Conservation (phyloP, 371 early-diverging fungal genomes). For the Nematocida homosporus region DNA sequence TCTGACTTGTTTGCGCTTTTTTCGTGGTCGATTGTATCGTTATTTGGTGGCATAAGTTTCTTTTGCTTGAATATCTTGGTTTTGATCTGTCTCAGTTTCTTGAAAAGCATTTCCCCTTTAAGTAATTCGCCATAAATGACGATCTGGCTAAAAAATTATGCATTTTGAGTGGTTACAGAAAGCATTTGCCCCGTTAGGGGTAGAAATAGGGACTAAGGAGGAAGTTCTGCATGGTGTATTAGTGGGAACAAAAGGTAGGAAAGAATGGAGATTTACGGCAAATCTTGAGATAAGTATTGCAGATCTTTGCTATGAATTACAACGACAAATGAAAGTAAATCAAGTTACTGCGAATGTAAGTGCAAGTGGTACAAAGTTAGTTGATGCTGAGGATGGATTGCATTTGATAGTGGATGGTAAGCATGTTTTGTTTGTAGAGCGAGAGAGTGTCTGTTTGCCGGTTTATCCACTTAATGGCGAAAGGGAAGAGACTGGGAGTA, state of each 20-base stretch:
- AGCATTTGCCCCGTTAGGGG: not conserved
- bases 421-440: constrained; percentile 13
- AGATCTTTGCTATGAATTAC: constrained; percentile 25
- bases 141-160: constrained; percentile 7
- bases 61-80: not conserved
- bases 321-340: not conserved
- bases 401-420: constrained; percentile 1
- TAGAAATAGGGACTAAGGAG: not conserved
- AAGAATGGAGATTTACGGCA: constrained; percentile 43
- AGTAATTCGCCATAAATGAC: not conserved
- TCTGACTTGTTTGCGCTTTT: constrained; percentile 4
- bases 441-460: not conserved
- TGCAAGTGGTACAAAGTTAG: not conserved
- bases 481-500: not conserved
- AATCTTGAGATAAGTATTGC: not conserved
- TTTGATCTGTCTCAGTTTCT: not conserved
- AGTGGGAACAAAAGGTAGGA: not conserved
- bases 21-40: not conserved
- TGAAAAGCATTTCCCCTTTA: constrained; percentile 10
- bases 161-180: constrained; percentile 12
- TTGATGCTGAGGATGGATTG: not conserved
- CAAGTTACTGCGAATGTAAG: not conserved
- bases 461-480: not conserved
- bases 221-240: constrained; percentile 13
- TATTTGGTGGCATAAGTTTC: not conserved